phyloP scores from a whole-genome alignment of 345 rosid genomes.

The Citrus glauca region DNA sequence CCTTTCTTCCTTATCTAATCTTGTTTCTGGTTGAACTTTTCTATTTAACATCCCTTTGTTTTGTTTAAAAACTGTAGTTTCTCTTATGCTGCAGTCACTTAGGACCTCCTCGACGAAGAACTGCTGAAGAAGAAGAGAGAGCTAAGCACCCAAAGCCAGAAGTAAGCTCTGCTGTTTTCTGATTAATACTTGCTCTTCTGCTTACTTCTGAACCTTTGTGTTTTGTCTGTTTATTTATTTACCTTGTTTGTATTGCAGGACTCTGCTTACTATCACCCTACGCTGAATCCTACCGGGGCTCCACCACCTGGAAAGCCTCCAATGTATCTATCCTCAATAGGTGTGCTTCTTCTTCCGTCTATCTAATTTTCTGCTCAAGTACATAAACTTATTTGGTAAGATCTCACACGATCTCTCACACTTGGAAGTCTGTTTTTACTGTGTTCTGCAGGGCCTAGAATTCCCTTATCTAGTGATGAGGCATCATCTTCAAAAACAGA shows the following conservation, averaged over 20 bases:
- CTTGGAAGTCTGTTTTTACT: slow-evolving; percentile 8
- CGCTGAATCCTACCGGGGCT: slow-evolving; percentile 95
- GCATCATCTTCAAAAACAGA: slow-evolving; percentile 60
- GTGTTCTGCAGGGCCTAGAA: slow-evolving; percentile 62
- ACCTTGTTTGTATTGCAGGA: slow-evolving; percentile 51
- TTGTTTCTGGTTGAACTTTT: slow-evolving; percentile 4
- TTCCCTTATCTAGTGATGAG: slow-evolving; percentile 60
- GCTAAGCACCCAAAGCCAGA: slow-evolving; percentile 79
- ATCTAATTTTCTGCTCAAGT: not conserved
- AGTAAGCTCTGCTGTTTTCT: slow-evolving; percentile 40
- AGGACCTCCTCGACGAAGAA: slow-evolving; percentile 73
- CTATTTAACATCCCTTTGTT: slow-evolving; percentile 10
- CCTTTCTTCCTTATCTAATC: slow-evolving; percentile 6
- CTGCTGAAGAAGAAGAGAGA: slow-evolving; percentile 87
- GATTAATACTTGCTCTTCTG: slow-evolving; percentile 11
- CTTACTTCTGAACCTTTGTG: slow-evolving; percentile 9
- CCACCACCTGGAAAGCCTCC: slow-evolving; percentile 99
- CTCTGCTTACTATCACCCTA: slow-evolving; percentile 95
- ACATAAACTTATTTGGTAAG: not conserved
- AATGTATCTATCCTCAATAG: slow-evolving; percentile 88
- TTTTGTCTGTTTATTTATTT: not conserved
- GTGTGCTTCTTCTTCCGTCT: slow-evolving; percentile 26
- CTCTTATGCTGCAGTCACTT: slow-evolving; percentile 66
- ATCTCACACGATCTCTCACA: slow-evolving; percentile 8
- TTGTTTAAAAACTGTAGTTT: slow-evolving; percentile 23